Base-by-base conservation (phyloP, 768 basidiomycete species). In the Lactarius deliciosus region DNA sequence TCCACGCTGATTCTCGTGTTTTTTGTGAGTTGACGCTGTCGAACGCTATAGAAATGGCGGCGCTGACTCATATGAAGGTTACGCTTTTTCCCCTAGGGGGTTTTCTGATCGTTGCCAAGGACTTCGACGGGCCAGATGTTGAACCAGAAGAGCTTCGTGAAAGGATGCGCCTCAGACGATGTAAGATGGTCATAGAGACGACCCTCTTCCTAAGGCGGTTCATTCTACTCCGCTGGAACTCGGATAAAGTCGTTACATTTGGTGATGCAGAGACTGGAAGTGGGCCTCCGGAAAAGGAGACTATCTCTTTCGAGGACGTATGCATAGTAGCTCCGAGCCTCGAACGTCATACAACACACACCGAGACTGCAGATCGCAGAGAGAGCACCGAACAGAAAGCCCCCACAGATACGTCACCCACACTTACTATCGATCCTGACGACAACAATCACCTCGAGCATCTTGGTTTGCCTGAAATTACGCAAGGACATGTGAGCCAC, bases 81-180 rank as follows among this genome's bases (percentile, higher is more conserved):
- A 86, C 86, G 0, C 77, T 91, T 18, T 91, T 90, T 72, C 85
- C 89, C 0, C 72, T 84, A 40, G 89, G 90, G 18, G 86, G 81
- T 2, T 78, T 81, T 65, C 79, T 78, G 4, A 78, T 81, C 69
- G 76, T 91, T 30, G 78, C 79, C 22, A 82, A 82, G 79, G 90
- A 92, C 73, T 91, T 83, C 68, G 77, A 77, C 16, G 88, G 88
- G 0, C 85, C 87, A 0, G 88, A 90, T 61, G 77, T 88, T 3
- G 81, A 85, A 61, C 76, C 81, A 10, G 83, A 86, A 60, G 84
- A 86, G 62, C 78, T 89, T 5, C 78, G 78, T 55, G 81, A 83
- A 56, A 75, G 75, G 4, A 77, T 85, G 64, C 77, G 75, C 69
- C 69, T 9, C 81, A 78, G 64, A 79, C 83, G 9, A 74, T 69